Evolutionary conservation across 768 basidiomycete genomes (phyloP).

Genomic region (Trametes elegans): DNA sequence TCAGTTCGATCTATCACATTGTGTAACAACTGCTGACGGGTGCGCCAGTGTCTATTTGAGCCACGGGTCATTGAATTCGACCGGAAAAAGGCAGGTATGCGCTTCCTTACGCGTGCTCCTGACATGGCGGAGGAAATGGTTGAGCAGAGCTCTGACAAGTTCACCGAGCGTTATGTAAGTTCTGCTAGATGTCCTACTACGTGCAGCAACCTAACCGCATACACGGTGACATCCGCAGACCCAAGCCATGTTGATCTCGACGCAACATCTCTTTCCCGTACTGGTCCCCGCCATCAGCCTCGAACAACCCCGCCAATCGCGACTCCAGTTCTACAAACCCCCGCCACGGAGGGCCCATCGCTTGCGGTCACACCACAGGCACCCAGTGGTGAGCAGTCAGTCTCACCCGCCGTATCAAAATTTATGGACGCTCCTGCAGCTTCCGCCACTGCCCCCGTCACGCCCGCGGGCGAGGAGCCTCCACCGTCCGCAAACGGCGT

Average conservation of each 20-base stretch:
- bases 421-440: background rate
- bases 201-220: no score
- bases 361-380: conserved; percentile 12
- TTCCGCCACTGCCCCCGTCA: conserved; percentile 7
- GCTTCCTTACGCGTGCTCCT: conserved; percentile 43
- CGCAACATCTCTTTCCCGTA: conserved; percentile 65
- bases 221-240: conserved; percentile 54
- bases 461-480: conserved; percentile 13
- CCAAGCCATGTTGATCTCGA: conserved; percentile 88
- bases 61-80: conserved; percentile 92
- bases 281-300: background rate
- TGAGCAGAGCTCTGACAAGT: conserved; percentile 41
- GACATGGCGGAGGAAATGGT: conserved; percentile 75
- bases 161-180: conserved; percentile 35
- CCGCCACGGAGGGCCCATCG: conserved; percentile 16
- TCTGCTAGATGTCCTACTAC: no score
- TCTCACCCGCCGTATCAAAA: no score
- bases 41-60: conserved; percentile 80
- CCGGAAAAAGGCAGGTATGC: conserved; percentile 56
- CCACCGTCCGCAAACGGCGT: background rate
- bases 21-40: background rate
- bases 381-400: background rate
- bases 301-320: conserved; percentile 11
- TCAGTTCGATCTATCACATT: conserved; percentile 33
- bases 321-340: conserved; percentile 25